Base-by-base conservation (phyloP, 495 filamentous ascomycete species). In the Staphylotrichum tortipilum region DNA sequence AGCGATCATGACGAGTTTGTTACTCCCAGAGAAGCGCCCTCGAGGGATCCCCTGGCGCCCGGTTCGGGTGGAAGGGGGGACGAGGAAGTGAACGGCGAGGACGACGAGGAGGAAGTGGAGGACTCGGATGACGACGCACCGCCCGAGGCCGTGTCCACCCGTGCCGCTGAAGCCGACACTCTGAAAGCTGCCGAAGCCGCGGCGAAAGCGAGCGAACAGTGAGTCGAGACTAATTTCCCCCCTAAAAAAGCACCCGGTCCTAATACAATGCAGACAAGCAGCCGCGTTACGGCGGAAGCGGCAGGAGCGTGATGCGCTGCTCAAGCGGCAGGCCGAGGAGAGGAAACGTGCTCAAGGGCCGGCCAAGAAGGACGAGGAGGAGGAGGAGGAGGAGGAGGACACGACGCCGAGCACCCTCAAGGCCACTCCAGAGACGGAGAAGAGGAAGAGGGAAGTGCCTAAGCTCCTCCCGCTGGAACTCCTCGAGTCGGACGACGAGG, bases 121-220 rank as follows among this genome's bases (percentile, higher is more conserved):
- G 67, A 66, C 4, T 63, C 62, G 1, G 69, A 72, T 44, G 70
- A 73, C 31, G 70, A 72, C 17, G 70, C 64, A 34, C 64, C 69
- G 4, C 71, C 72, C 1, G 73, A 76, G 51, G 71, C 64, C 3
- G 61, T 74, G 0, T 73, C 73, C 4, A 68, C 69, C 2, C 59
- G 65, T 22, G 60, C 55, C 10, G 68, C 63, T 11, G 67, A 65
- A 17, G 63, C 61, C 4, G 51, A 69, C 23, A 53, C 58, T 14
- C 40, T 59, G 19, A 63, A 71, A 49, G 67, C 68, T 14, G 52
- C 63, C 0, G 55, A 67, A 39, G 62, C 58, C 24, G 69, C 67
- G 15, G 58, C 57, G 21, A 67, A 71, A 26, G 70, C 69, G 11
- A 67, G 62, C 14, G 60, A 76, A 48, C 53, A 65, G 72, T 76